Evolutionary conservation across 164 flowering plant genomes (phyloP), one percentile per base, ranked within the genome.

Genomic region (Berberis thunbergii): DNA sequence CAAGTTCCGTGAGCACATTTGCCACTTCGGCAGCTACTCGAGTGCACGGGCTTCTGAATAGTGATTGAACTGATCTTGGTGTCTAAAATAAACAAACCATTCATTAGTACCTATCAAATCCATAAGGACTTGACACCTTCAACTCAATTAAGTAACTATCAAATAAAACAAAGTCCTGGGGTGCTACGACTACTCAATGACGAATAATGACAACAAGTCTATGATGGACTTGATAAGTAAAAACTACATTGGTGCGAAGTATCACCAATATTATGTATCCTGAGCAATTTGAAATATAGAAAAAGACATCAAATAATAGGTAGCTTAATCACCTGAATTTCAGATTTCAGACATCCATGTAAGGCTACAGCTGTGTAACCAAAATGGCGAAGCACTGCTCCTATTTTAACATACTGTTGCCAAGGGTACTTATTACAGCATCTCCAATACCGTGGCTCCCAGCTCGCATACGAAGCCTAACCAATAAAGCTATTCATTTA

Each of bases 391-490:
- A 94, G 87, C 71, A 73, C 84, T 45, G 69, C 73, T 64, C 97
- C 98, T 43, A 94, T 9, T 69, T 84, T 83, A 41, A 90, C 88
- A 62, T 90, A 94, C 60, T 90, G 95, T 65, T 88, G 80, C 86
- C 92, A 81, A 60, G 98, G 98, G 68, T 76, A 75, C 61, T 74
- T 80, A 70, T 84, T 54, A 54, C 95, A 81, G 60, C 76, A 79
- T 54, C 77, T 76, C 13, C 87, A 80, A 56, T 83, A 83, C 73
- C 95, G 81, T 38, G 97, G 98, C 78, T 94, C 98, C 98, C 98
- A 94, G 69, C 96, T 88, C 11, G 98, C 95, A 74, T 88, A 76
- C 64, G 80, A 60, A 56, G 98, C 98, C 98, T 90, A 70, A 42
- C 62, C 45, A 0, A 7, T 46, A 46, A 3, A 42, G 7, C 11